These are phyloP conservation scores for Aquanectria penicillioides DNA, from an alignment of 2,329 filamentous ascomycete species.

Conservation along the genomic window DNA sequence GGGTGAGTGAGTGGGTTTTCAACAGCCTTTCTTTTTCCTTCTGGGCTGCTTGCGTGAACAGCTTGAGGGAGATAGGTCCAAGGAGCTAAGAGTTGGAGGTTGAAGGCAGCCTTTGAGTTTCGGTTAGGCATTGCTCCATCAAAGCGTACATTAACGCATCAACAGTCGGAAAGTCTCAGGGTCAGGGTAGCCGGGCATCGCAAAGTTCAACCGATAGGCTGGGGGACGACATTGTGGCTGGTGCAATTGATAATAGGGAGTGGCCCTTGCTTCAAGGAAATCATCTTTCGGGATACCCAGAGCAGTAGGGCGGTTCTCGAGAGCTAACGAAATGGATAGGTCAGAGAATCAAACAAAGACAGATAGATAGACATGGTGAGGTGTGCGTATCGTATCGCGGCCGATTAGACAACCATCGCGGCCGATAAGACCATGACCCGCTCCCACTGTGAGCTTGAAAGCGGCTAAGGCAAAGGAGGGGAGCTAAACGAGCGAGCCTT, in stretches of 20 bases:
- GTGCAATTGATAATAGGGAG: constrained; percentile 10
- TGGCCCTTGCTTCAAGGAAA: constrained; percentile 1
- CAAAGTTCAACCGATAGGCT: constrained; percentile 21
- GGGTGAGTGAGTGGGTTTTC: constrained; percentile 5
- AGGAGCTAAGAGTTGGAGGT: neutral
- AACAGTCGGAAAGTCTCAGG: constrained; percentile 32
- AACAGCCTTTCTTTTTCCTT: neutral
- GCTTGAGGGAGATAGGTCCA: neutral
- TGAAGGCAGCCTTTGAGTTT: neutral
- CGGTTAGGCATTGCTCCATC: constrained; percentile 1
- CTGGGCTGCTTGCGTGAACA: neutral
- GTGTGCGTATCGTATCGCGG: constrained; percentile 6
- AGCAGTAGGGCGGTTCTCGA: neutral
- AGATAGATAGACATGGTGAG: constrained; percentile 8
- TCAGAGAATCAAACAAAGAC: constrained; percentile 11
- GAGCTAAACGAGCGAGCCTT: neutral
- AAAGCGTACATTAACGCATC: constrained; percentile 9
- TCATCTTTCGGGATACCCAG: constrained; percentile 8
- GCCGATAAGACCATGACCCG: constrained; percentile 14
- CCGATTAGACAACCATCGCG: neutral
- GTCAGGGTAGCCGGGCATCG: constrained; percentile 7
- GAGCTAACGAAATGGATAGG: constrained; percentile 4
- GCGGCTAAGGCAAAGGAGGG: no score
- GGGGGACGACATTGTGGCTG: constrained; percentile 21
- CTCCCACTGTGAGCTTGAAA: neutral